Conservation (phyloP, 2,329 filamentous ascomycete genomes). For the Exophiala bonariae region DNA sequence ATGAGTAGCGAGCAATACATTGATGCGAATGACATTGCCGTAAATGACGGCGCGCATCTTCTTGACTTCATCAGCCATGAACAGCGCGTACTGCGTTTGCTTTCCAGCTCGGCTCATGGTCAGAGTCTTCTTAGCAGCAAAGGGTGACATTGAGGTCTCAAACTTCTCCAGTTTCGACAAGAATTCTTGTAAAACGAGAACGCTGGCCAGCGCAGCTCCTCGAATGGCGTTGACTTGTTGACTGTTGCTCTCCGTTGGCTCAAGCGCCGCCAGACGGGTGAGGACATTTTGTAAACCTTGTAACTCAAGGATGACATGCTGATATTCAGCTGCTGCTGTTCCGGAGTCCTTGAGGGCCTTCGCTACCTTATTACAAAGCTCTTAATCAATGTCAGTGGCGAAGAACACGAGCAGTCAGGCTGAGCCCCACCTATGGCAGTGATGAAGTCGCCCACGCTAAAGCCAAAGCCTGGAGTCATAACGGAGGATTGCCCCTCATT, state of each 20-base stretch:
- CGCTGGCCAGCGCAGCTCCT: conserved; percentile 27
- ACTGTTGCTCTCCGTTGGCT: conserved; percentile 27
- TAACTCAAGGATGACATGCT: conserved; percentile 26
- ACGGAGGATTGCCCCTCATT: no score
- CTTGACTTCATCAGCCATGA: conserved; percentile 1
- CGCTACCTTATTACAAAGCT: neutral
- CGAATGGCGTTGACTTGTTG: conserved; percentile 29
- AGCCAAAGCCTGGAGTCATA: neutral
- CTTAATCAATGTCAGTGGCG: neutral
- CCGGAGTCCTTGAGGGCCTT: neutral
- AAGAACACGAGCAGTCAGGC: neutral
- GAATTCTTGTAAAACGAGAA: conserved; percentile 27
- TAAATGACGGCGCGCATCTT: neutral
- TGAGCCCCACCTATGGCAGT: neutral
- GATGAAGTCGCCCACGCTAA: neutral
- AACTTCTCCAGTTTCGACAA: conserved; percentile 25
- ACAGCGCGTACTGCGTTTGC: conserved; percentile 1
- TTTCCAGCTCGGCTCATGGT: neutral
- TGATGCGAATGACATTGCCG: conserved; percentile 1
- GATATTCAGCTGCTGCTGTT: conserved; percentile 26
- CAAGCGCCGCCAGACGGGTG: conserved; percentile 16
- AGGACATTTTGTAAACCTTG: conserved; percentile 24
- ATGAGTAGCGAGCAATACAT: neutral
- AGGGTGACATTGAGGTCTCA: conserved; percentile 23
- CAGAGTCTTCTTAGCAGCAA: neutral